These are phyloP conservation scores for Eucalyptus marginata DNA, from an alignment of 345 rosid genomes.

Conservation along the genomic window DNA sequence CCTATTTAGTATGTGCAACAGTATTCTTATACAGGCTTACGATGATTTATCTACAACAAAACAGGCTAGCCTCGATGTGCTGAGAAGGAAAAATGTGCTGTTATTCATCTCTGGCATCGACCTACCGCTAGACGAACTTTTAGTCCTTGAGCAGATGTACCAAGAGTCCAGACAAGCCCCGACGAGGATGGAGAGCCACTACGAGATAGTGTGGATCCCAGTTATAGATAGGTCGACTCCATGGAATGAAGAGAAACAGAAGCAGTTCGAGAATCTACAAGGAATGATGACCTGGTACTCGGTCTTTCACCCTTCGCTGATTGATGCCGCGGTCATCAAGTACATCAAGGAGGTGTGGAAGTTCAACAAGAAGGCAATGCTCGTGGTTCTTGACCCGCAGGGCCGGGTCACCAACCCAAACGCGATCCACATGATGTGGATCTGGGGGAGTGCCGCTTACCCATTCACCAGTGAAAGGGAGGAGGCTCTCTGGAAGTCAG, in stretches of 20 bases:
- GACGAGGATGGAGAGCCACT: conserved; percentile 27
- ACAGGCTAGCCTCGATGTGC: conserved; percentile 34
- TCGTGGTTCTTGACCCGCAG: conserved; percentile 48
- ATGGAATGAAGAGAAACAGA: conserved; percentile 7
- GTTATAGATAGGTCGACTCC: conserved; percentile 21
- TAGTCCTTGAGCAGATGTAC: conserved; percentile 23
- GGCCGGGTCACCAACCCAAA: conserved; percentile 38
- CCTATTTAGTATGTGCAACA: background rate
- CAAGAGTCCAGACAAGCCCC: conserved; percentile 15
- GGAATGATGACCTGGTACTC: conserved; percentile 51
- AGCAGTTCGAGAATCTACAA: conserved; percentile 12
- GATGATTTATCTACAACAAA: background rate
- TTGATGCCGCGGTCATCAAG: conserved; percentile 30
- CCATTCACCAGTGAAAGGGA: conserved; percentile 48
- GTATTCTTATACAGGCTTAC: background rate
- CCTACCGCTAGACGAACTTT: conserved; percentile 18
- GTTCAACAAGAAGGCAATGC: conserved; percentile 33
- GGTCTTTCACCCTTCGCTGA: conserved; percentile 29
- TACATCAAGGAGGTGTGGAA: conserved; percentile 58
- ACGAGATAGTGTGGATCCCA: conserved; percentile 62
- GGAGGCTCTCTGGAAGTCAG: conserved; percentile 55
- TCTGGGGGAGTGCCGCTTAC: conserved; percentile 48
- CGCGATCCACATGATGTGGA: conserved; percentile 62
- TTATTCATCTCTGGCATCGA: conserved; percentile 48
- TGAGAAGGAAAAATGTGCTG: conserved; percentile 41